These are phyloP conservation scores for Ophiostoma montium DNA, from an alignment of 2,329 filamentous ascomycete genomes.

Conservation along the genomic window DNA sequence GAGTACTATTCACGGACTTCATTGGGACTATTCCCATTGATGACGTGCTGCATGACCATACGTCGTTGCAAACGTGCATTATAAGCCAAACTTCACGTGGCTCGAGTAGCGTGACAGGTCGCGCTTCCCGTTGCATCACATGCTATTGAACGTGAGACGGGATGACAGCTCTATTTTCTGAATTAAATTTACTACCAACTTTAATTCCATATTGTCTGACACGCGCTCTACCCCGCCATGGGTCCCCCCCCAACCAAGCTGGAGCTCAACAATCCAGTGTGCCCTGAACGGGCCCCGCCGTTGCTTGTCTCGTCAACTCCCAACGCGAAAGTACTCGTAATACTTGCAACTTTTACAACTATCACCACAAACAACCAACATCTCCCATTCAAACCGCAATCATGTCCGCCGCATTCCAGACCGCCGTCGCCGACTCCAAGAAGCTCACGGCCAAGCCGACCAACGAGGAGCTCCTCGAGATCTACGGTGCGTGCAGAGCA, in stretches of 20 bases:
- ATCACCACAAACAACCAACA: neutral
- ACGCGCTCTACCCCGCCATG: constrained; percentile 3
- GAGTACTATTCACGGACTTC: no score
- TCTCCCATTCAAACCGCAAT: neutral
- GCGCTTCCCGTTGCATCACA: no score
- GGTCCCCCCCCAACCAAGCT: constrained; percentile 3
- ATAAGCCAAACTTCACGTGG: no score
- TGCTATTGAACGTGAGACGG: no score
- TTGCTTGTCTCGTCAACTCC: neutral
- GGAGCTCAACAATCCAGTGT: constrained; percentile 5
- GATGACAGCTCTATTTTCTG: neutral
- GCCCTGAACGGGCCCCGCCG: neutral
- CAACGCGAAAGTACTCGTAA: no score
- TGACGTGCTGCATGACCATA: no score
- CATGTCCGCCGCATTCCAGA: constrained; percentile 31
- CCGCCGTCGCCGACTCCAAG: constrained; percentile 48
- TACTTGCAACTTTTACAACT: no score
- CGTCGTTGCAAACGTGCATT: no score
- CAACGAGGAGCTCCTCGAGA: constrained; percentile 50
- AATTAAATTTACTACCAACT: neutral
- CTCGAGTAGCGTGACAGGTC: no score
- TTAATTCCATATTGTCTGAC: neutral
- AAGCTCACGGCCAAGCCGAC: constrained; percentile 52
- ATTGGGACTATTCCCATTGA: no score
- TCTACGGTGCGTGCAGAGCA: constrained; percentile 40